These are phyloP conservation scores for Pelargonium fulgidum DNA, from an alignment of 441 rosid species.

Conservation along the genomic window DNA sequence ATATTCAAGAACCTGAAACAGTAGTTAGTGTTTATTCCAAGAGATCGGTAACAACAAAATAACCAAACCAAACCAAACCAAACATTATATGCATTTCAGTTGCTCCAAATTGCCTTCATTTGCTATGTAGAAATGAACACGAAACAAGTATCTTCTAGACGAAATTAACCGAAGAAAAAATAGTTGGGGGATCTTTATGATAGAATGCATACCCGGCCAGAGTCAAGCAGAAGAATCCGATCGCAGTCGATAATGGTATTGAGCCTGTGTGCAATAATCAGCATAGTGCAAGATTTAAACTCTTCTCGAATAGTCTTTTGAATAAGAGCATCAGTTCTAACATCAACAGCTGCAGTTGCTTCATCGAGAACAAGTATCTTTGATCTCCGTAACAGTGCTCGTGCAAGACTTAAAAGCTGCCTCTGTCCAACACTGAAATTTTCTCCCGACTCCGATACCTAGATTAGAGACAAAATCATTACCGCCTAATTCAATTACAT, in stretches of 20 bases:
- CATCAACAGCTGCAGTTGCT: conserved; percentile 97
- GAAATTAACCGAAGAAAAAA: neutral
- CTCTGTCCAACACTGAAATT: conserved; percentile 94
- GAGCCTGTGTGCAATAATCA: conserved; percentile 84
- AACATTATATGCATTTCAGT: neutral
- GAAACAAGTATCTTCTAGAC: no score
- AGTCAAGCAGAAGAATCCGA: conserved; percentile 68
- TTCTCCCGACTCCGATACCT: conserved; percentile 89
- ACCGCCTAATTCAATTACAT: neutral
- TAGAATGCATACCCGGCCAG: conserved; percentile 57
- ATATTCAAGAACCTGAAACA: conserved; percentile 67
- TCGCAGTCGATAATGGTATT: conserved; percentile 88
- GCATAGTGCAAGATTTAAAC: conserved; percentile 86
- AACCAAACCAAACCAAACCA: neutral
- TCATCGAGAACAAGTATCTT: conserved; percentile 96
- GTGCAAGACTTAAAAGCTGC: conserved; percentile 85
- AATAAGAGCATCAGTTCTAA: conserved; percentile 86
- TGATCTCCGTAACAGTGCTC: conserved; percentile 84
- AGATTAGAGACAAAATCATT: conserved; percentile 14
- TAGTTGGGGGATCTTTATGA: conserved; percentile 6
- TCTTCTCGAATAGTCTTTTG: conserved; percentile 92
- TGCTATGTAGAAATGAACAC: neutral
- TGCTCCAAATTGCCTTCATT: neutral
- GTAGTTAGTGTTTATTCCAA: no score
- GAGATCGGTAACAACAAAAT: neutral